Evolutionary conservation across 768 basidiomycete species (phyloP), one percentile per base, ranked within the genome.

Genomic region (Jaapia argillacea): DNA sequence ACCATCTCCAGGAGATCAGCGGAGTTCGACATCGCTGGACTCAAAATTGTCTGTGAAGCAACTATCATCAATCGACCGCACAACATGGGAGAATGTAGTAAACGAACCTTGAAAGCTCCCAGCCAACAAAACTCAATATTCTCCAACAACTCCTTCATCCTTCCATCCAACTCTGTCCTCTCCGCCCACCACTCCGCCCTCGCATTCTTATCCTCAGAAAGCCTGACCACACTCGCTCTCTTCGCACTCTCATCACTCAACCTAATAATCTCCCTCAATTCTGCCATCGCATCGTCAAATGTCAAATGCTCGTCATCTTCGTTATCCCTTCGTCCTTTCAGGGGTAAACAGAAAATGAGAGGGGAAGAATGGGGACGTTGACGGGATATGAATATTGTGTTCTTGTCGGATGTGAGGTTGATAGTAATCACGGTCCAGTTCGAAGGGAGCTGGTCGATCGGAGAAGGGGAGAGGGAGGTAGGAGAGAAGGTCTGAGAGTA

Each of bases 61-160:
- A 24, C 33, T 13, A 24, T 24, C 6, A 46, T 21, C 14, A 23
- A 18, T n/a, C n/a, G n/a, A n/a, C n/a, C n/a, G n/a, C 23, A 24
- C 24, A 13, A 3, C 16, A n/a, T 27, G 37, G 6, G 35, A 13
- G 47, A 41, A 21, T 21, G 5, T 4, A 12, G 24, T 40, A 24
- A 25, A 53, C 69, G 25, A 40, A 92, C 93, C 79, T 97, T 98
- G 75, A 96, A 97, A 18, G 85, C 91, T 1, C 96, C 94, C 2
- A 99, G 70, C 96, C 96, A 98, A 55, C 86, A 91, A 52, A 87
- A 92, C 58, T 98, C 96, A 36, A 99, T 81, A 49, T 82, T 89
- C 49, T 78, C 77, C 25, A 96, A 58, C 4, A 99, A 61, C 24
- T 77, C 76, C 45, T 75, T 68, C 54, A 99, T 58, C 20, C 90